Evolutionary conservation across 768 basidiomycete species (phyloP), one percentile per base, ranked within the genome.

Genomic region (Psilocybe cyanescens): DNA sequence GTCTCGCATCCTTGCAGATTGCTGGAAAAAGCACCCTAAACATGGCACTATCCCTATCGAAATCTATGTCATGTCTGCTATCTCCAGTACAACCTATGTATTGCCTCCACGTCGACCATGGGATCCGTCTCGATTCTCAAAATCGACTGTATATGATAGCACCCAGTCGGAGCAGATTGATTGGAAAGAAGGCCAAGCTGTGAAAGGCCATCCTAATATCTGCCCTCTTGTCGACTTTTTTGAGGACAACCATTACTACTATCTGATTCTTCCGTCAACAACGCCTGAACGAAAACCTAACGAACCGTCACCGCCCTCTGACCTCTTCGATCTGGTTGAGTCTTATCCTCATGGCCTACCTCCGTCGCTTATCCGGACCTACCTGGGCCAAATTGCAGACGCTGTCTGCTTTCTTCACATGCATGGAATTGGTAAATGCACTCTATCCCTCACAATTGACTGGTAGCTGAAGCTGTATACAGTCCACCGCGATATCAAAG

Each of bases 401-500:
- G 96, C 95, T 0, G 75, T 95, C 60, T 79, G 79, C 60, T 99
- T 98, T 78, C 79, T 99, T 44, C 97, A 99, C 73, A 80, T 86
- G 8, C 92, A 90, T 66, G 95, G 94, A 57, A 97, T 99, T 60
- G 93, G 97, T 91, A 69, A 72, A 87, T 63, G 55, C 17, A 54
- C 51, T 53, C 56, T 46, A 45, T 35, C 51, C 30, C 51, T n/a
- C 47, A 49, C 24, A 46, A 17, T n/a, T 12, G 14, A 45, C 17
- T 44, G 9, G 9, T 28, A 60, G 48, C 59, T 62, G 29, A 47
- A 63, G 39, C 7, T 33, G 63, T 63, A 45, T 67, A 52, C 65
- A 93, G 92, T 99, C 8, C 97, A 99, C 74, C 92, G 97, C 55
- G 97, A 99, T 70, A 89, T 99, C 74, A 99, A 99, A 76, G 97